Evolutionary conservation across 2,329 filamentous ascomycete genomes (phyloP), one percentile per base, ranked within the genome.

Genomic region (Apiospora marii): DNA sequence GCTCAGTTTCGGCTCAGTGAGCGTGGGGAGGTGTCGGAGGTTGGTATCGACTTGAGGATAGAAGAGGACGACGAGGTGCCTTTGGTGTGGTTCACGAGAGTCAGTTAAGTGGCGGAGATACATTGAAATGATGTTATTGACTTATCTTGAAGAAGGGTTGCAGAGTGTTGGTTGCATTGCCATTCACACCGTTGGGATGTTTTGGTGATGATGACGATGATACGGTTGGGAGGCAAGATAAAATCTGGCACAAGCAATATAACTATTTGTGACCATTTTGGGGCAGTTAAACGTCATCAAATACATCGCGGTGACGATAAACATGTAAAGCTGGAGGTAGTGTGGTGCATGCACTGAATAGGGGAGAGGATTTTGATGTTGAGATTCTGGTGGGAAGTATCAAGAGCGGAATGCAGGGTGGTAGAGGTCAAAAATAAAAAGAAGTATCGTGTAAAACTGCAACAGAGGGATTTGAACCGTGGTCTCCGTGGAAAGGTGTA

Each of bases 1-100:
- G 70, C 46, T 27, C 70, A 74, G 34, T 76, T 76, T 44, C 53
- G 44, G 12, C 58, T 75, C 13, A 68, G 70, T n/a, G 41, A 67
- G 4, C 13, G 70, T 30, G 72, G 73, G 5, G 22, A n/a, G 53
- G 74, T 75, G 16, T 64, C 58, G 22, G 70, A 73, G 16, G 4
- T 74, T 19, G 74, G 72, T 7, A 68, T 73, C n/a, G 72, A 74
- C 41, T 0, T 34, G 58, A 67, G 30, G 10, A 6, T 34, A 7
- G 58, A 34, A 0, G 58, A 34, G 58, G 37, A 7, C 14, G 58
- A 67, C 8, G 16, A 67, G 14, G 30, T 22, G 13, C 58, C 58
- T 10, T 67, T 67, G 1, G 22, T 41, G 13, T 67, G 58, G 58
- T 41, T 67, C 58, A 67, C 58, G 13, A 30, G 58, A 14, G 58